Evolutionary conservation across 495 filamentous ascomycete genomes (phyloP).

Genomic region (Aspergillus nanangensis): DNA sequence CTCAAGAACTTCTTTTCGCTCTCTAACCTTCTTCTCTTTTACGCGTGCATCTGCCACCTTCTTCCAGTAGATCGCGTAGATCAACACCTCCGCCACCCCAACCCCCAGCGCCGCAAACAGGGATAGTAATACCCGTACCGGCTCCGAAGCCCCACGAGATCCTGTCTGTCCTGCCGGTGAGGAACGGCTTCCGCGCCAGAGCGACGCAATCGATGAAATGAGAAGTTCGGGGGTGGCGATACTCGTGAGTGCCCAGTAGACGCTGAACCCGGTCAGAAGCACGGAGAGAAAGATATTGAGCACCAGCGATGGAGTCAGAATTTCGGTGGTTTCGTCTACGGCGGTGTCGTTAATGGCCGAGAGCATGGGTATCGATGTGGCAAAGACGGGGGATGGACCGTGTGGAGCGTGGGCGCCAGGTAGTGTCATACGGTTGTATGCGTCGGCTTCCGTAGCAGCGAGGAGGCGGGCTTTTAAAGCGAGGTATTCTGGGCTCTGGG

Average conservation of each 20-base stretch:
- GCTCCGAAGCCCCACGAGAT: constrained; percentile 20
- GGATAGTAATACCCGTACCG: constrained; percentile 35
- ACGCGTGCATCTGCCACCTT: constrained; percentile 69
- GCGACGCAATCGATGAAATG: constrained; percentile 40
- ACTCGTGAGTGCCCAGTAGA: constrained; percentile 45
- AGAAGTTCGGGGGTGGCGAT: constrained; percentile 47
- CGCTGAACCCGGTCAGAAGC: constrained; percentile 41
- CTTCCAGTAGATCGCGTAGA: constrained; percentile 83
- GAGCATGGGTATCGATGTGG: constrained; percentile 33
- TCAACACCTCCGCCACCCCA: constrained; percentile 78
- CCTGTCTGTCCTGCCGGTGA: constrained; percentile 35
- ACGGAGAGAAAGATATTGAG: constrained; percentile 46
- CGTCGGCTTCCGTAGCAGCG: constrained; percentile 68
- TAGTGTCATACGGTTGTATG: constrained; percentile 62
- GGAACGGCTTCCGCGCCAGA: constrained; percentile 10
- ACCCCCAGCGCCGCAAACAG: constrained; percentile 51
- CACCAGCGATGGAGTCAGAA: constrained; percentile 40
- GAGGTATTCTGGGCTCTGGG: constrained; percentile 79
- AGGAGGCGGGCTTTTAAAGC: constrained; percentile 83
- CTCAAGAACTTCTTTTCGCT: constrained; percentile 69
- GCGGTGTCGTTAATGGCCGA: constrained; percentile 29
- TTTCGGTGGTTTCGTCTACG: constrained; percentile 40
- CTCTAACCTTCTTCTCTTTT: constrained; percentile 57
- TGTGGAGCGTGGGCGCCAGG: constrained; percentile 19
- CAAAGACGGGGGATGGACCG: constrained; percentile 50